Base-by-base conservation (phyloP, 1,139 yeast genomes). In the Suhomyces yuchorum region DNA sequence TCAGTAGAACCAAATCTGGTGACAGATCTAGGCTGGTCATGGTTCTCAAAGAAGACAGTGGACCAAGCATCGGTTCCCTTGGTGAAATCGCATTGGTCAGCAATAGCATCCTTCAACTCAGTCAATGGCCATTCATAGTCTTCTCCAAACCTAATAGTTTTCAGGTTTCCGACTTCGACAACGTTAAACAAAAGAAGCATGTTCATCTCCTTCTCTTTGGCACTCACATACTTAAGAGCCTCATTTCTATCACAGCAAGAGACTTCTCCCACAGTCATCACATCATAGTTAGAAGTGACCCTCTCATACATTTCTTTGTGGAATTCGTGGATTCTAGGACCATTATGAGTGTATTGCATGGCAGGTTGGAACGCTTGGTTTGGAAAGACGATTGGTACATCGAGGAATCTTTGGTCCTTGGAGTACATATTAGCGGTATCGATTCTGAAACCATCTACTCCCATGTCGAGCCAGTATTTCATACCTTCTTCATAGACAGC, bases 1-100 rank as follows among this genome's bases (percentile, higher is more conserved):
- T 71, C 57, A 43, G 69, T 72, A 58, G 75, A 70, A 40, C 80
- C 83, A 55, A 80, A 80, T 54, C 85, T 69, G 14, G 82, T 65
- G 28, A 80, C 71, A 20, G 75, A 67, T 55, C 85, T 70, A 9
- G 85, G 78, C 54, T 78, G 83, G 62, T 81, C 86, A 58, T 81
- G 86, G 59, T 81, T 81, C 61, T 81, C 85, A 49, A 75, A 61
- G 62, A 76, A 80, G 8, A 70, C 74, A 17, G 85, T 75, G n/a
- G 80, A 66, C 86, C 85, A 81, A n/a, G 81, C 82, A 57, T 78
- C 84, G 4, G 78, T 71, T 8, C 75, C 77, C 44, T 75, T 72
- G 46, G 72, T 68, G 54, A 76, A 77, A 8, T 62, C 65, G 57
- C 67, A 56, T 59, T 67, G 67, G 30, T 49, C 61, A 42, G 65